Evolutionary conservation across 2,329 filamentous ascomycete genomes (phyloP).

Genomic region (Aspergillus thermomutatus): DNA sequence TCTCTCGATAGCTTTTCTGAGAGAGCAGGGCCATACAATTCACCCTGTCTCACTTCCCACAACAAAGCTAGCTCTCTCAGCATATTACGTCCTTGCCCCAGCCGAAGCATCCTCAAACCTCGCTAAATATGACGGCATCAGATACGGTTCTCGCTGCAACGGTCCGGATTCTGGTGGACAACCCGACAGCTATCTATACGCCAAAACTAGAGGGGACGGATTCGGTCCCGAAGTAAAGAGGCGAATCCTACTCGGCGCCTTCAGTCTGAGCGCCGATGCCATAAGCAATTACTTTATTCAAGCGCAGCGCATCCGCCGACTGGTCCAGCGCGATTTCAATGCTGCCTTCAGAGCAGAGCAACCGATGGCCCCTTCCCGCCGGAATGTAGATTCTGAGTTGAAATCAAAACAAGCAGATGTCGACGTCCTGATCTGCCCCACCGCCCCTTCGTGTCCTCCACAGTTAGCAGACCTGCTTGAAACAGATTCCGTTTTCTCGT

Average conservation of each 20-base stretch:
- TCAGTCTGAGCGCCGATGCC: slow-evolving; percentile 82
- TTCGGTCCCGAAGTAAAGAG: slow-evolving; percentile 84
- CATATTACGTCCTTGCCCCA: slow-evolving; percentile 93
- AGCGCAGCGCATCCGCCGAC: slow-evolving; percentile 79
- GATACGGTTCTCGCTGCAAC: slow-evolving; percentile 67
- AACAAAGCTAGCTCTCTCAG: slow-evolving; percentile 79
- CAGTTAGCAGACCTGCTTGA: slow-evolving; percentile 54
- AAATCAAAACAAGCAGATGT: slow-evolving; percentile 43
- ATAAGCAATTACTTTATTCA: slow-evolving; percentile 97
- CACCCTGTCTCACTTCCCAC: slow-evolving; percentile 76
- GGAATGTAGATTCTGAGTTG: slow-evolving; percentile 1
- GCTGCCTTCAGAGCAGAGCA: slow-evolving; percentile 68
- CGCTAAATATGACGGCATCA: slow-evolving; percentile 94
- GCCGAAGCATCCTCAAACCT: slow-evolving; percentile 95
- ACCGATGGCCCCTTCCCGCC: slow-evolving; percentile 49
- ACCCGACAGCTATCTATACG: slow-evolving; percentile 61
- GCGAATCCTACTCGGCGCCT: slow-evolving; percentile 84
- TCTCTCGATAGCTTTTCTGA: slow-evolving; percentile 57
- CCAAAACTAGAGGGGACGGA: slow-evolving; percentile 66
- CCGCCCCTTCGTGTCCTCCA: slow-evolving; percentile 74
- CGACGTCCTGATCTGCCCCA: slow-evolving; percentile 84
- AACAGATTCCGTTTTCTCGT: slow-evolving; percentile 25
- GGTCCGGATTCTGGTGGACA: slow-evolving; percentile 52
- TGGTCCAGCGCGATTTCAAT: slow-evolving; percentile 86
- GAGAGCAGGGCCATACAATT: slow-evolving; percentile 64